Percentiles rank a stretch among this genome's conserved stretches.
phyloP scores from a whole-genome alignment of 2,329 filamentous ascomycete genomes.

The Blastomyces gilchristii region DNA sequence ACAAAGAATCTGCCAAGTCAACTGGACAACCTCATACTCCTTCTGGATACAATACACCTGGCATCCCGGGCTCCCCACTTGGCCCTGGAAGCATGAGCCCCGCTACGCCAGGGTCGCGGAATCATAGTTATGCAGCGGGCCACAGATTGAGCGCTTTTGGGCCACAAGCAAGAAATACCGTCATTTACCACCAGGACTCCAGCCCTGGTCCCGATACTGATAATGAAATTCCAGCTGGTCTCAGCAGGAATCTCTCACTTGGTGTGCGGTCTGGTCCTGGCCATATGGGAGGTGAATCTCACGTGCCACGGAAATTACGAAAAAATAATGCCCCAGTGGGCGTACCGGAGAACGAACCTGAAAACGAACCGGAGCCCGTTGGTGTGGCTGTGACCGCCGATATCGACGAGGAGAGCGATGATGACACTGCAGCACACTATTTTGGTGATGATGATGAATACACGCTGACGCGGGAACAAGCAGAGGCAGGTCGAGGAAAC shows the following conservation, averaged over 20 bases:
- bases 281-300: constrained; percentile 17
- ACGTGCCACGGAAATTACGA: background rate
- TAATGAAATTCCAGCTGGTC: constrained; percentile 24
- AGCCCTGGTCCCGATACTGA: constrained; percentile 20
- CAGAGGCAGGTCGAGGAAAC: constrained; percentile 22
- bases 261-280: constrained; percentile 34
- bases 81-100: constrained; percentile 6
- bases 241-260: constrained; percentile 31
- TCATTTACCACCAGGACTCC: constrained; percentile 24
- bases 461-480: constrained; percentile 27
- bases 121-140: background rate
- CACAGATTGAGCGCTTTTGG: background rate
- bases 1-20: constrained; percentile 29
- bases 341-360: background rate
- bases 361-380: constrained; percentile 24
- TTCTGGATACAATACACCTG: constrained; percentile 1
- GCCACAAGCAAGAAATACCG: background rate
- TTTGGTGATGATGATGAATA: constrained; percentile 36
- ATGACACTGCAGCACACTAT: constrained; percentile 28
- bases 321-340: background rate
- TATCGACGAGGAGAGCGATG: constrained; percentile 28
- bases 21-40: background rate
- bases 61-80: constrained; percentile 1
- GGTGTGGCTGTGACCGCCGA: constrained; percentile 23
- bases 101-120: background rate